These are phyloP conservation scores for Colletotrichum sp. DNA, from an alignment of 2,329 filamentous ascomycete genomes.

Conservation along the genomic window DNA sequence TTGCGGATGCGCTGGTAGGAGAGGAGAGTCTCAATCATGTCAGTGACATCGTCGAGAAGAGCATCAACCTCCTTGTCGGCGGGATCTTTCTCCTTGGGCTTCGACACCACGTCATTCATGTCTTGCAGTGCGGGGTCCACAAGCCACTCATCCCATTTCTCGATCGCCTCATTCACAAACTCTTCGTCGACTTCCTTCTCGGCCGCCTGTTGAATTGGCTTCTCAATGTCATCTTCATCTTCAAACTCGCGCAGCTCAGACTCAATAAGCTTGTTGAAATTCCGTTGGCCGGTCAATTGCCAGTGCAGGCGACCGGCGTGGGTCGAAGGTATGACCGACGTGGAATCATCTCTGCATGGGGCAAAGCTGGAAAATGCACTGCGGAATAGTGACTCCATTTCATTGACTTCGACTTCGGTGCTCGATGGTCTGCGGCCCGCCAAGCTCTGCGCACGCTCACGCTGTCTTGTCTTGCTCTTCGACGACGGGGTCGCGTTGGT, in stretches of 20 bases:
- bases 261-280: slow-evolving; percentile 69
- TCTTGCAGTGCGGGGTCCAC: slow-evolving; percentile 60
- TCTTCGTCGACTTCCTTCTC: slow-evolving; percentile 49
- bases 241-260: slow-evolving; percentile 48
- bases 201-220: slow-evolving; percentile 32
- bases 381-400: slow-evolving; percentile 77
- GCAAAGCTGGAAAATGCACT: slow-evolving; percentile 83
- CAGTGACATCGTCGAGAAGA: slow-evolving; percentile 74
- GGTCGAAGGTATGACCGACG: slow-evolving; percentile 71
- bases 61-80: slow-evolving; percentile 17
- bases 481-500: slow-evolving; percentile 64
- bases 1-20: slow-evolving; percentile 84
- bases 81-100: slow-evolving; percentile 38
- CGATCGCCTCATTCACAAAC: slow-evolving; percentile 57
- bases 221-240: slow-evolving; percentile 38
- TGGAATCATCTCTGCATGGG: slow-evolving; percentile 75
- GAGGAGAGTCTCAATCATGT: slow-evolving; percentile 76
- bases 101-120: slow-evolving; percentile 51
- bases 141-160: slow-evolving; percentile 61
- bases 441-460: slow-evolving; percentile 73
- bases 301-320: slow-evolving; percentile 77
- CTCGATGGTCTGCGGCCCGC: slow-evolving; percentile 63
- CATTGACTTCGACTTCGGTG: slow-evolving; percentile 63
- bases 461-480: slow-evolving; percentile 65
- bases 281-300: slow-evolving; percentile 71